Percentiles rank a stretch among this genome's conserved stretches.
Evolutionary conservation across 108 stramenopile genomes (phyloP).

Genomic region (Bacterosira constricta): DNA sequence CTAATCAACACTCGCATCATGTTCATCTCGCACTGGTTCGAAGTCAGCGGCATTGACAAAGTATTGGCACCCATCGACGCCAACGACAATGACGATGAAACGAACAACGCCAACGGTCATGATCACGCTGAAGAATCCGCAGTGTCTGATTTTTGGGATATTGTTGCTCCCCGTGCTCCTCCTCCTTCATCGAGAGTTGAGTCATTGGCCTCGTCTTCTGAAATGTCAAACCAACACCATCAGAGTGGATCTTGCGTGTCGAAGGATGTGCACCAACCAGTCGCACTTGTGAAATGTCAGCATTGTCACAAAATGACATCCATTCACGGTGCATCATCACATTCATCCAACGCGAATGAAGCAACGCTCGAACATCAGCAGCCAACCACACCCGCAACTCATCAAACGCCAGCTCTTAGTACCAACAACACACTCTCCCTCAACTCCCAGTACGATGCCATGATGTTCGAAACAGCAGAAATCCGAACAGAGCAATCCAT

Average conservation of each 20-base stretch:
- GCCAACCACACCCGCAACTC: not conserved
- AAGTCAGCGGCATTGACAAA: conserved; percentile 25
- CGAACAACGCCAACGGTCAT: not conserved
- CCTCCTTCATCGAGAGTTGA: not conserved
- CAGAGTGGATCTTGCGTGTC: too few species aligned
- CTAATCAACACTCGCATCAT: not conserved
- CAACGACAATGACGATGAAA: not conserved
- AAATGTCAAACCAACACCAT: not conserved
- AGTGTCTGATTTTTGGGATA: conserved; percentile 26
- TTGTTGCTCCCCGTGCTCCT: conserved; percentile 21
- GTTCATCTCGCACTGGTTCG: conserved; percentile 40
- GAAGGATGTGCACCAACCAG: too few species aligned
- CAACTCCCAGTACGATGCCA: not conserved
- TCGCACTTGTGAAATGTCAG: not conserved
- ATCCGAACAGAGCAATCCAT: not conserved
- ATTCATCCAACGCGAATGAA: not conserved
- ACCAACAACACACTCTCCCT: not conserved
- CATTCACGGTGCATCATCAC: not conserved
- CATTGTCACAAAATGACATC: conserved; percentile 39
- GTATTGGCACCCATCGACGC: conserved; percentile 26
- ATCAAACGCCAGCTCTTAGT: not conserved
- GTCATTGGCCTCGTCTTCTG: not conserved
- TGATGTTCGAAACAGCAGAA: not conserved
- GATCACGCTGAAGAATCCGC: not conserved
- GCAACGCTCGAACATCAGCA: not conserved